phyloP scores from a whole-genome alignment of 1,284 basidiomycete genomes.

The Cronartium quercuum region DNA sequence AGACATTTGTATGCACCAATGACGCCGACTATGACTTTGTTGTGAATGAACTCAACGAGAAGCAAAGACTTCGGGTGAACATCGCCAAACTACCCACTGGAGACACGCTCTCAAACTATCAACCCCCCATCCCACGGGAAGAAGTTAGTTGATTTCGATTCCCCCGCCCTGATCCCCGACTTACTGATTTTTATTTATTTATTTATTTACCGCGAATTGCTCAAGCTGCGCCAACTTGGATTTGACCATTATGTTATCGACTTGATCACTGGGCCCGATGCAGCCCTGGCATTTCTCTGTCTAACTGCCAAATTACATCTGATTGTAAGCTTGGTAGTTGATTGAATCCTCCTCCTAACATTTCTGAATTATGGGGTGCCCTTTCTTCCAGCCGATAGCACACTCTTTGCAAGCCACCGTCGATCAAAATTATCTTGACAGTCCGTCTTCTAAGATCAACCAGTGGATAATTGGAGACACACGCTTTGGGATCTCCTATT shows the following conservation, averaged over 20 bases:
- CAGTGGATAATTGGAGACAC: conserved; percentile 24
- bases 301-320: conserved; percentile 8
- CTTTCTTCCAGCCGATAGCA: conserved; percentile 14
- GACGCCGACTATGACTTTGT: conserved; percentile 35
- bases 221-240: conserved; percentile 13
- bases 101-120: conserved; percentile 13
- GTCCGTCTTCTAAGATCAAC: conserved; percentile 21
- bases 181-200: neutral
- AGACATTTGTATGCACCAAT: conserved; percentile 36
- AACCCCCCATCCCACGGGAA: conserved; percentile 4
- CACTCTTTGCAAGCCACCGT: conserved; percentile 1
- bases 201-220: neutral
- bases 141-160: conserved; percentile 1
- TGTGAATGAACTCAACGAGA: conserved; percentile 23
- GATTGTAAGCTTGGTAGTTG: conserved; percentile 6
- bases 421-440: conserved; percentile 14
- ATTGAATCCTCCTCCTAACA: neutral
- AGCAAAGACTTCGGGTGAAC: conserved; percentile 22
- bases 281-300: conserved; percentile 28
- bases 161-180: neutral
- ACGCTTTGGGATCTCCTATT: conserved; percentile 21
- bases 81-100: conserved; percentile 29
- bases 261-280: conserved; percentile 33
- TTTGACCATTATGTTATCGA: conserved; percentile 32
- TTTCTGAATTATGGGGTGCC: neutral